These are phyloP conservation scores for Vigna nakashimae DNA, from an alignment of 306 rosid species.

Conservation along the genomic window DNA sequence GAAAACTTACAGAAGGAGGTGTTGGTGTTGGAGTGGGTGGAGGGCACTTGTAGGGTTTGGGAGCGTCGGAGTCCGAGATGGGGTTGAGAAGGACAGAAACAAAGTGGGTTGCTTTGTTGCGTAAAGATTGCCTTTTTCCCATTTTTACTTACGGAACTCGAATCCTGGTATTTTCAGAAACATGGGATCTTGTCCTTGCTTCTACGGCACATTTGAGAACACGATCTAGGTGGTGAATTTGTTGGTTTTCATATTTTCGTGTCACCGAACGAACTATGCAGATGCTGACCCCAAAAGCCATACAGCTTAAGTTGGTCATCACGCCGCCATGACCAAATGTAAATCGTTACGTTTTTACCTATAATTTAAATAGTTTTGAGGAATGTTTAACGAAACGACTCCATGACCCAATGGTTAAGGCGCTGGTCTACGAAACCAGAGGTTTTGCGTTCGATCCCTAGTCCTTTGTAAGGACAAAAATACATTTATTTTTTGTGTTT, in stretches of 20 bases:
- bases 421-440: constrained; percentile 99
- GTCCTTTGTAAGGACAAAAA: not conserved
- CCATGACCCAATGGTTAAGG: constrained; percentile 86
- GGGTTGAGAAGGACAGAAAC: constrained; percentile 86
- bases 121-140: constrained; percentile 80
- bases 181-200: constrained; percentile 9
- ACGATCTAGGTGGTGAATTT: not conserved
- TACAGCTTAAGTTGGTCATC: constrained; percentile 6
- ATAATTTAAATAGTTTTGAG: too few relatives aligned
- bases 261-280: constrained; percentile 19
- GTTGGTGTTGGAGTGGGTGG: constrained; percentile 43
- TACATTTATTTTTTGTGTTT: too few relatives aligned
- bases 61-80: constrained; percentile 64
- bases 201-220: not conserved
- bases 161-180: constrained; percentile 14
- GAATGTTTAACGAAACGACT: not conserved
- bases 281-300: not conserved
- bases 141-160: constrained; percentile 39
- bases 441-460: constrained; percentile 96
- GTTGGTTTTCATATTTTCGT: constrained; percentile 32
- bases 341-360: not conserved
- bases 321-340: not conserved
- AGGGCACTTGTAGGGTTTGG: constrained; percentile 53
- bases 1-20: constrained; percentile 63
- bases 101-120: constrained; percentile 77